Conservation (phyloP, 495 filamentous ascomycete genomes). For the Apodospora peruviana region DNA sequence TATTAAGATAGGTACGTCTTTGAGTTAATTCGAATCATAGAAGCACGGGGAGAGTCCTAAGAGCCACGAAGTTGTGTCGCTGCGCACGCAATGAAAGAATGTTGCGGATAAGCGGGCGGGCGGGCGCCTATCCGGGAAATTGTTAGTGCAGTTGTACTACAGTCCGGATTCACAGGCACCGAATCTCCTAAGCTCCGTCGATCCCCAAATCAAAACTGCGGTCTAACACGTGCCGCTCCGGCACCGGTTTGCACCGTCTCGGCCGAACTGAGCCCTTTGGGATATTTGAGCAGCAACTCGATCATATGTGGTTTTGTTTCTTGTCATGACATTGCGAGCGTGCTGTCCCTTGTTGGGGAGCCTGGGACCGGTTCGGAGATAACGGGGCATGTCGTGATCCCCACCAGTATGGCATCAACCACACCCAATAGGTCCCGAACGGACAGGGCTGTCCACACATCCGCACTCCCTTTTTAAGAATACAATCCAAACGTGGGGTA, state of each 20-base stretch:
- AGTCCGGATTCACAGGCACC: too few relatives aligned
- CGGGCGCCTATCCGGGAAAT: too few relatives aligned
- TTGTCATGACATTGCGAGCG: background rate
- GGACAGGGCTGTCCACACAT: background rate
- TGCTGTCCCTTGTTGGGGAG: background rate
- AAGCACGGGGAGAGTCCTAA: too few relatives aligned
- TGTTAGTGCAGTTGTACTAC: too few relatives aligned
- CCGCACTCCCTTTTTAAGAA: background rate
- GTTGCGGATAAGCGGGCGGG: too few relatives aligned
- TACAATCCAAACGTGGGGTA: constrained; percentile 1
- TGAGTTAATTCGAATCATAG: too few relatives aligned
- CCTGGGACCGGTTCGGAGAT: background rate
- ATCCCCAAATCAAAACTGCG: too few relatives aligned
- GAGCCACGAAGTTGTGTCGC: too few relatives aligned
- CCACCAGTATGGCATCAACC: constrained; percentile 4
- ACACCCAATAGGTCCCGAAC: background rate
- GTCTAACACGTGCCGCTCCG: background rate
- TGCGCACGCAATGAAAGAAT: too few relatives aligned
- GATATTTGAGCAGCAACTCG: background rate
- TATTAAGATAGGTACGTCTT: too few relatives aligned
- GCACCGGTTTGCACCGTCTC: background rate
- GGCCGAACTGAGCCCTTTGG: background rate
- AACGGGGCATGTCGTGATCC: constrained; percentile 2
- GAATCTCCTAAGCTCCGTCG: too few relatives aligned
- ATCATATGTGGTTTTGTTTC: too few relatives aligned